Conservation (phyloP, 169 alveolate species). For the Cryptosporidium ryanae region DNA sequence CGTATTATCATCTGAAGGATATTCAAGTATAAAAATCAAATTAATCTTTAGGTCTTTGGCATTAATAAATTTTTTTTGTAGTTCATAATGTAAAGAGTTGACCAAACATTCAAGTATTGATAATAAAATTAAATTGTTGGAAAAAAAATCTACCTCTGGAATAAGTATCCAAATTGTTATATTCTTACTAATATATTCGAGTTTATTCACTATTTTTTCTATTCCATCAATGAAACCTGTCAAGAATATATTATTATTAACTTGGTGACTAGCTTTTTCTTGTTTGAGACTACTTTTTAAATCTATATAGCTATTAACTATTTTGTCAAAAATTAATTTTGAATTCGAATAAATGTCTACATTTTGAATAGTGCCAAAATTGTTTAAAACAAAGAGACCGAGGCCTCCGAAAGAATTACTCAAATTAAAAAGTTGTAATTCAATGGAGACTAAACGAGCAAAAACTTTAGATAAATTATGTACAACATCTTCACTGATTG, state of each 20-base stretch:
- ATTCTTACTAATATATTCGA: constrained; percentile 8
- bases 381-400: constrained; percentile 26
- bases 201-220: constrained; percentile 13
- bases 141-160: constrained; percentile 1
- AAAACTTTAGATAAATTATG: constrained; percentile 42
- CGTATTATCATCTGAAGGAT: background rate
- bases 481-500: constrained; percentile 3
- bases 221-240: constrained; percentile 4
- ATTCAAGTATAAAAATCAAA: constrained; percentile 12
- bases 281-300: background rate
- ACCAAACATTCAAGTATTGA: constrained; percentile 5
- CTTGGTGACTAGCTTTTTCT: background rate
- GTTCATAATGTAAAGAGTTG: background rate
- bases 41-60: constrained; percentile 5
- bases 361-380: constrained; percentile 15
- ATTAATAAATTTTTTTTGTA: constrained; percentile 30
- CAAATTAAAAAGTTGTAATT: background rate
- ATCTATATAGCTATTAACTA: constrained; percentile 3
- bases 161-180: constrained; percentile 37
- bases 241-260: background rate
- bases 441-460: constrained; percentile 46
- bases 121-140: background rate
- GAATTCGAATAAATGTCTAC: constrained; percentile 15
- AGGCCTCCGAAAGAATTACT: background rate
- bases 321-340: constrained; percentile 15